A percentile compares a stretch with the other conserved stretches of the same genome.
phyloP scores from a whole-genome alignment of 805 yeast genomes.

The Ogataea polymorpha region DNA sequence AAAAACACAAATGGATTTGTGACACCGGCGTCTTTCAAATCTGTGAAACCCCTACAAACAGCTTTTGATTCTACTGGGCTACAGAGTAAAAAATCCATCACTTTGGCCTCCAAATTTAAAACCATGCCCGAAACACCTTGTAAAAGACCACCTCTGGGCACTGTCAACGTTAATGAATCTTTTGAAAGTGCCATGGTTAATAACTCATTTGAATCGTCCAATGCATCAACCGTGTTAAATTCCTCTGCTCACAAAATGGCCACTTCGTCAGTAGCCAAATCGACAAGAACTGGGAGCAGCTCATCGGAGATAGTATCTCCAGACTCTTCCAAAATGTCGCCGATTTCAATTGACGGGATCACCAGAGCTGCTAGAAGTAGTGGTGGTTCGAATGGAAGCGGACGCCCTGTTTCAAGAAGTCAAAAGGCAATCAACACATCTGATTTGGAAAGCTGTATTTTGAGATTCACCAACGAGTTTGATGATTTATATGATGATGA shows the following conservation, averaged over 20 bases:
- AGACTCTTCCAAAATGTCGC: slow-evolving; percentile 11
- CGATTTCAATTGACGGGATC: slow-evolving; percentile 12
- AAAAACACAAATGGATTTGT: slow-evolving; percentile 24
- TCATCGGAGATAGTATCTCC: slow-evolving; percentile 12
- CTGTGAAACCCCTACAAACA: slow-evolving; percentile 80
- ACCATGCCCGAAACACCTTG: slow-evolving; percentile 65
- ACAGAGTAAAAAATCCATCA: slow-evolving; percentile 53
- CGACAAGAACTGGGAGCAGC: slow-evolving; percentile 5
- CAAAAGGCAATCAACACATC: slow-evolving; percentile 36
- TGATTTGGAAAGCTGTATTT: slow-evolving; percentile 39
- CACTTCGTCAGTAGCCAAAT: not conserved
- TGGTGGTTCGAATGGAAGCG: slow-evolving; percentile 13
- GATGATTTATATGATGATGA: slow-evolving; percentile 35
- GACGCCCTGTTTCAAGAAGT: slow-evolving; percentile 19
- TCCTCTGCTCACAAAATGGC: not conserved
- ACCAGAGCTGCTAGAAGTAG: slow-evolving; percentile 7
- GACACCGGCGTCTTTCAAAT: slow-evolving; percentile 59
- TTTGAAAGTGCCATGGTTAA: slow-evolving; percentile 18
- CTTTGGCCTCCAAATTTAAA: slow-evolving; percentile 32
- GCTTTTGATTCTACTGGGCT: slow-evolving; percentile 79
- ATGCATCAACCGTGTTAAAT: slow-evolving; percentile 8
- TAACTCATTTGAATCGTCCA: slow-evolving; percentile 20
- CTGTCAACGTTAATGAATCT: slow-evolving; percentile 29
- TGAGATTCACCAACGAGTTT: slow-evolving; percentile 40
- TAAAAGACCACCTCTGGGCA: slow-evolving; percentile 40